Conservation (phyloP, 164 flowering plant genomes). For the Tetracentron sinense region DNA sequence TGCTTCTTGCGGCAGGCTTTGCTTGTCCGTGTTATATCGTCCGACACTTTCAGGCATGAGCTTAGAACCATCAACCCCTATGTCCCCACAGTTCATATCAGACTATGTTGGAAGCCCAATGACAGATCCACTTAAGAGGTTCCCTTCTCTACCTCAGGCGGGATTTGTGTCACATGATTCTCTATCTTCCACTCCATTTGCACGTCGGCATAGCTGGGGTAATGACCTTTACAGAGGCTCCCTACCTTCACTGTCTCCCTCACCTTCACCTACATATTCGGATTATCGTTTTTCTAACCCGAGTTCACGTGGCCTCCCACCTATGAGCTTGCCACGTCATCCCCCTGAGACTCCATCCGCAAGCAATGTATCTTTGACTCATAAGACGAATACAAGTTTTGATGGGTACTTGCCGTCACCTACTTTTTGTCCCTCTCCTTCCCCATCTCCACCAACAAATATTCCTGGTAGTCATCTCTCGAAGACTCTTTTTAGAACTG, state of each 20-base stretch:
- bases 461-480: conserved; percentile 30
- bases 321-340: conserved; percentile 40
- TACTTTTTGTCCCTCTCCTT: conserved; percentile 52
- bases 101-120: conserved; percentile 98
- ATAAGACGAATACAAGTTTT: conserved; percentile 37
- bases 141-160: conserved; percentile 52
- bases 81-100: conserved; percentile 67
- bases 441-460: conserved; percentile 70
- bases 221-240: conserved; percentile 49
- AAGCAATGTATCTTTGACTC: conserved; percentile 21
- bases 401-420: conserved; percentile 76
- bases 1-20: conserved; percentile 72
- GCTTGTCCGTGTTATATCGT: conserved; percentile 65
- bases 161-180: conserved; percentile 33
- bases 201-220: conserved; percentile 82
- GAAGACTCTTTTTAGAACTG: conserved; percentile 57
- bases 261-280: conserved; percentile 61
- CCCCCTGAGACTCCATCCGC: conserved; percentile 32
- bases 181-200: conserved; percentile 50
- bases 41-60: conserved; percentile 48
- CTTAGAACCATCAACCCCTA: conserved; percentile 58
- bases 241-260: conserved; percentile 41
- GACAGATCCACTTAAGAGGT: conserved; percentile 68
- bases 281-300: conserved; percentile 40
- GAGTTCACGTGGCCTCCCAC: conserved; percentile 33